A percentile compares a stretch with the other conserved stretches of the same genome.
phyloP scores from a whole-genome alignment of 495 filamentous ascomycete genomes.

The Usnea hakonensis region DNA sequence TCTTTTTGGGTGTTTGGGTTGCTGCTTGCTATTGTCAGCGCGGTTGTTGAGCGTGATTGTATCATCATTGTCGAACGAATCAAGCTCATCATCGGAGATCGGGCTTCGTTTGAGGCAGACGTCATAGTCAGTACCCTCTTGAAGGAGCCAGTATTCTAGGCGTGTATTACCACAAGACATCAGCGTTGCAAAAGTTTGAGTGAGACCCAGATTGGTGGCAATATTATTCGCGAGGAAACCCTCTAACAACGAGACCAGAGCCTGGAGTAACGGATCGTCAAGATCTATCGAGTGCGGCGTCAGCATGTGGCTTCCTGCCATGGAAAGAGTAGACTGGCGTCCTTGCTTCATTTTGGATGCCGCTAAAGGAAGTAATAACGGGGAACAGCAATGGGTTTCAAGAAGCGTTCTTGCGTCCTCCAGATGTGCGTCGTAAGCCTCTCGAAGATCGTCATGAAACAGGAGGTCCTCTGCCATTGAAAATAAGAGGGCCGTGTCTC shows the following conservation, averaged over 20 bases:
- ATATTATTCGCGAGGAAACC: constrained; percentile 84
- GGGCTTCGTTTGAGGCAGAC: constrained; percentile 22
- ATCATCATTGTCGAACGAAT: constrained; percentile 7
- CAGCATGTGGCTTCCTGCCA: background rate
- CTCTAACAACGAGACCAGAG: constrained; percentile 59
- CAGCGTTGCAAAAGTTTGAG: constrained; percentile 72
- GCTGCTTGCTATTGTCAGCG: background rate
- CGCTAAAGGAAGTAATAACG: constrained; percentile 42
- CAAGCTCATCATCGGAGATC: background rate
- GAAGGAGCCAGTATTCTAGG: constrained; percentile 83
- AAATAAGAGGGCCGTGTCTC: constrained; percentile 68
- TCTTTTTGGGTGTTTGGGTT: background rate
- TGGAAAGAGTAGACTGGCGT: background rate
- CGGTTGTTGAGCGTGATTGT: constrained; percentile 6
- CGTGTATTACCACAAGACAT: constrained; percentile 74
- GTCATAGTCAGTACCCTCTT: constrained; percentile 56
- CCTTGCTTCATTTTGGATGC: background rate
- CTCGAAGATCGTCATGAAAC: constrained; percentile 61
- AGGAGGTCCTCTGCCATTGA: constrained; percentile 64
- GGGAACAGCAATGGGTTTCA: constrained; percentile 73
- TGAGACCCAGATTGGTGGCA: constrained; percentile 79
- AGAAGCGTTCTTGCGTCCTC: constrained; percentile 69
- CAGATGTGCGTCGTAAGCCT: constrained; percentile 73
- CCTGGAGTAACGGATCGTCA: constrained; percentile 69
- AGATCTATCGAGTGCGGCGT: constrained; percentile 1